Percentiles rank a stretch among this genome's conserved stretches.
phyloP scores from a whole-genome alignment of 192 early-diverging fungal genomes.

The Linnemannia exigua region DNA sequence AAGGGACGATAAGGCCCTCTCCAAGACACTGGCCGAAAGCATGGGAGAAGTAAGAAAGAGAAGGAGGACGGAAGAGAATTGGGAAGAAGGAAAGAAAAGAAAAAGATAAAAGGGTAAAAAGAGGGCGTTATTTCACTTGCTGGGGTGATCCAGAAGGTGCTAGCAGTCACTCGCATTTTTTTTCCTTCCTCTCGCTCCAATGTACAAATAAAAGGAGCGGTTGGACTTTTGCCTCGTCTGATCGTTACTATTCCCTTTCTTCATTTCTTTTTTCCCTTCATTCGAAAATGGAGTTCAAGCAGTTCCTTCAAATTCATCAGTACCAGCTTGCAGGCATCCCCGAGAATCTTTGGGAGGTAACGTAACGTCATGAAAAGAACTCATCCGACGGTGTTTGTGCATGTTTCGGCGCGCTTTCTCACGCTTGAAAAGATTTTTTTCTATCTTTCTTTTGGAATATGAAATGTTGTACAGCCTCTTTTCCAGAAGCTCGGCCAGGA shows the following conservation, averaged over 20 bases:
- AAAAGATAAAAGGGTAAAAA: neutral
- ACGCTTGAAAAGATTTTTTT: slow-evolving; percentile 18
- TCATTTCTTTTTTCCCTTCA: neutral
- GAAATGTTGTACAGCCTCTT: slow-evolving; percentile 53
- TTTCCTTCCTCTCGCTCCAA: slow-evolving; percentile 16
- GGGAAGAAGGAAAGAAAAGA: neutral
- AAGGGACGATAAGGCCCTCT: neutral
- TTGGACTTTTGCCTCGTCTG: neutral
- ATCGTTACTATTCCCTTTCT: neutral
- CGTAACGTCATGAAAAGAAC: neutral
- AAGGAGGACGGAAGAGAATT: neutral
- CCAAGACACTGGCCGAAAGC: neutral
- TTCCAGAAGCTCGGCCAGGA: slow-evolving; percentile 66
- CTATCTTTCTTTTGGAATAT: neutral
- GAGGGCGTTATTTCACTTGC: neutral
- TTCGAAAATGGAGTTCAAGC: slow-evolving; percentile 48
- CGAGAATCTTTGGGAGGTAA: slow-evolving; percentile 67
- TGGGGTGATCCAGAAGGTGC: neutral
- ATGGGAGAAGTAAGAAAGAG: neutral
- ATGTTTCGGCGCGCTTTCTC: neutral
- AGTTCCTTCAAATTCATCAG: slow-evolving; percentile 62
- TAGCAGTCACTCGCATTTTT: neutral
- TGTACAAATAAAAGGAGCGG: neutral
- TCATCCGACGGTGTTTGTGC: neutral
- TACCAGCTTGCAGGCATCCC: slow-evolving; percentile 65